Percentiles rank a stretch among this genome's conserved stretches.
Evolutionary conservation across 148 eudicot species (phyloP).

Genomic region (Camellia lanceoleosa): DNA sequence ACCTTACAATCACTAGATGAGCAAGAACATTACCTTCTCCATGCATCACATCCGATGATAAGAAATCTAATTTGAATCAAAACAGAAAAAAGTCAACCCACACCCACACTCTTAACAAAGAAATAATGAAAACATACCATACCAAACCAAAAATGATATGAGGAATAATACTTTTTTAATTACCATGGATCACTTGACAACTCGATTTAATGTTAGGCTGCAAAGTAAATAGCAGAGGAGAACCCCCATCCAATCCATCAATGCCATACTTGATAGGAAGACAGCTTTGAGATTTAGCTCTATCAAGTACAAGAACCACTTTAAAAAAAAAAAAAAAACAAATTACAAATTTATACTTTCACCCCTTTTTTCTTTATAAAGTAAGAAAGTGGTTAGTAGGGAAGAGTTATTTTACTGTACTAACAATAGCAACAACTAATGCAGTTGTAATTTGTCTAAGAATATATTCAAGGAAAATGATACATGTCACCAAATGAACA

Average conservation of each 20-base stretch:
- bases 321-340: too few relatives aligned
- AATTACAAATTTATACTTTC: too few relatives aligned
- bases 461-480: too few relatives aligned
- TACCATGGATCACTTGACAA: slow-evolving; percentile 74
- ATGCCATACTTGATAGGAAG: slow-evolving; percentile 87
- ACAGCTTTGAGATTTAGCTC: slow-evolving; percentile 70
- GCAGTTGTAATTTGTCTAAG: too few relatives aligned
- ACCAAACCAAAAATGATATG: slow-evolving; percentile 4
- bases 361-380: too few relatives aligned
- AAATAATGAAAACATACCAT: slow-evolving; percentile 12
- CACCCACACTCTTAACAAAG: not conserved
- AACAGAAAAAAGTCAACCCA: slow-evolving; percentile 24
- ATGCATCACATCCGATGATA: slow-evolving; percentile 86
- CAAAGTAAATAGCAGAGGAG: slow-evolving; percentile 76
- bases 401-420: too few relatives aligned
- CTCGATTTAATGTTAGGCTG: slow-evolving; percentile 69
- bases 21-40: slow-evolving; percentile 96
- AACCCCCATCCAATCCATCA: slow-evolving; percentile 97
- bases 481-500: too few relatives aligned
- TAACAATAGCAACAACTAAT: too few relatives aligned
- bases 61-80: slow-evolving; percentile 49
- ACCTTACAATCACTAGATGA: slow-evolving; percentile 79
- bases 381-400: too few relatives aligned
- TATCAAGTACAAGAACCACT: slow-evolving; percentile 84
- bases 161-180: slow-evolving; percentile 2